phyloP scores from a whole-genome alignment of 495 filamentous ascomycete genomes.

The Monascus purpureus region DNA sequence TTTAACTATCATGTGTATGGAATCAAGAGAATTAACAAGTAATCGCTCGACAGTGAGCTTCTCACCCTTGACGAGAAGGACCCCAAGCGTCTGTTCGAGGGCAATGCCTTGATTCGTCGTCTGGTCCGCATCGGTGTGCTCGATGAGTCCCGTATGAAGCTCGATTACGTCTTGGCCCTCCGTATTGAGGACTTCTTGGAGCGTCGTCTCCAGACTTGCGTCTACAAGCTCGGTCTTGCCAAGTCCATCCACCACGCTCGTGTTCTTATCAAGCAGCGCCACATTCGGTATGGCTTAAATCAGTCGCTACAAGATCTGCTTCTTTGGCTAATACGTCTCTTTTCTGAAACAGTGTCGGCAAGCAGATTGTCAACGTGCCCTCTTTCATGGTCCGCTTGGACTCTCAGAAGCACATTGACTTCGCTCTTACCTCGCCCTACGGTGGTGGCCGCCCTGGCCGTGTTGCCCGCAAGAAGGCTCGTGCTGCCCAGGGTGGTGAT shows the following conservation, averaged over 20 bases:
- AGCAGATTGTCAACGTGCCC: conserved; percentile 99
- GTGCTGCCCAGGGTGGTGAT: conserved; percentile 80
- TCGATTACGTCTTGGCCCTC: conserved; percentile 99
- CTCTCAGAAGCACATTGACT: conserved; percentile 99
- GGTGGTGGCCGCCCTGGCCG: conserved; percentile 94
- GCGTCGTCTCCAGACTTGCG: conserved; percentile 96
- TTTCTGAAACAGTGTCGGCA: conserved; percentile 54
- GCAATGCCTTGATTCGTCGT: conserved; percentile 98
- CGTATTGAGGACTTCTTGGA: conserved; percentile 98
- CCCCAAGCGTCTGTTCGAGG: conserved; percentile 99
- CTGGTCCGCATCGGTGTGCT: conserved; percentile 99
- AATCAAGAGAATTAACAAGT: background rate
- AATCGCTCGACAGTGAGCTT: conserved; percentile 78
- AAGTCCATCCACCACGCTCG: conserved; percentile 99
- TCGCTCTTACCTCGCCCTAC: conserved; percentile 91
- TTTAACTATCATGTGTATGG: too few relatives aligned
- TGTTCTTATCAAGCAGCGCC: conserved; percentile 96
- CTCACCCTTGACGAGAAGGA: conserved; percentile 99
- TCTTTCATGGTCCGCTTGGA: conserved; percentile 98
- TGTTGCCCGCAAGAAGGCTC: conserved; percentile 98
- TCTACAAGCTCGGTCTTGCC: conserved; percentile 98
- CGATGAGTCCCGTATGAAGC: conserved; percentile 99
- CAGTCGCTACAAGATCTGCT: background rate
- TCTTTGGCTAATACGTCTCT: conserved; percentile 6
- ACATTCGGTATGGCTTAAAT: conserved; percentile 60